A percentile compares a stretch with the other conserved stretches of the same genome.
Evolutionary conservation across 1,284 basidiomycete genomes (phyloP).

Genomic region (Boletus sp.): DNA sequence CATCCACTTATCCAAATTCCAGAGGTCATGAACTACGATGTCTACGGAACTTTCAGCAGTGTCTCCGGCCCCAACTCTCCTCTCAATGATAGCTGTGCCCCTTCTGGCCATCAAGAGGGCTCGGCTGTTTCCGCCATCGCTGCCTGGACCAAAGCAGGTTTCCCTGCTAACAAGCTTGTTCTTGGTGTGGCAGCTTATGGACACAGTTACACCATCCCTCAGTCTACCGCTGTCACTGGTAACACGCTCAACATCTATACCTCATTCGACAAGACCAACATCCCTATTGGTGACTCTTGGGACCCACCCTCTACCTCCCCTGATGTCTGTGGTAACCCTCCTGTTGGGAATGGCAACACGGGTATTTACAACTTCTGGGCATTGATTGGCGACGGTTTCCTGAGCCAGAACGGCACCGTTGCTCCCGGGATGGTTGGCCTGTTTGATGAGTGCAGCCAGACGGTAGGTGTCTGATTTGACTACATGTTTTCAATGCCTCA

Average conservation of each 20-base stretch:
- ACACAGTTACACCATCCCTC: constrained; percentile 47
- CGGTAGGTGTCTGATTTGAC: constrained; percentile 43
- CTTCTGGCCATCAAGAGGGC: constrained; percentile 56
- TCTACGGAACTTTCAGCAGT: constrained; percentile 56
- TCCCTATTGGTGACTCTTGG: constrained; percentile 55
- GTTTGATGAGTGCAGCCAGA: constrained; percentile 65
- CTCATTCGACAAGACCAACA: constrained; percentile 41
- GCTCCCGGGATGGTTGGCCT: constrained; percentile 46
- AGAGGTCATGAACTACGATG: constrained; percentile 85
- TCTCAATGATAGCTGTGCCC: constrained; percentile 70
- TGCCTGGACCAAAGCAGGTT: constrained; percentile 74
- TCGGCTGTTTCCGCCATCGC: constrained; percentile 73
- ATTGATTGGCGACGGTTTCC: constrained; percentile 50
- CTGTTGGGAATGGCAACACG: constrained; percentile 33
- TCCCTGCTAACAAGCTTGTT: constrained; percentile 75
- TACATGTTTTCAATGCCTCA: constrained; percentile 2
- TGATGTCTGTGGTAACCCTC: constrained; percentile 52
- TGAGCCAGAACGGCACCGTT: constrained; percentile 49
- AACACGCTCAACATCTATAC: constrained; percentile 46
- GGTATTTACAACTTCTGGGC: constrained; percentile 59
- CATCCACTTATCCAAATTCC: constrained; percentile 20
- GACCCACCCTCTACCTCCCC: constrained; percentile 40
- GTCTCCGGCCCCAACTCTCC: constrained; percentile 80
- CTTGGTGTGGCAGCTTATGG: constrained; percentile 81
- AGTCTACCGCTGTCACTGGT: constrained; percentile 37